Base-by-base conservation (phyloP, 495 filamentous ascomycete species). In the Elasticomyces elasticus region DNA sequence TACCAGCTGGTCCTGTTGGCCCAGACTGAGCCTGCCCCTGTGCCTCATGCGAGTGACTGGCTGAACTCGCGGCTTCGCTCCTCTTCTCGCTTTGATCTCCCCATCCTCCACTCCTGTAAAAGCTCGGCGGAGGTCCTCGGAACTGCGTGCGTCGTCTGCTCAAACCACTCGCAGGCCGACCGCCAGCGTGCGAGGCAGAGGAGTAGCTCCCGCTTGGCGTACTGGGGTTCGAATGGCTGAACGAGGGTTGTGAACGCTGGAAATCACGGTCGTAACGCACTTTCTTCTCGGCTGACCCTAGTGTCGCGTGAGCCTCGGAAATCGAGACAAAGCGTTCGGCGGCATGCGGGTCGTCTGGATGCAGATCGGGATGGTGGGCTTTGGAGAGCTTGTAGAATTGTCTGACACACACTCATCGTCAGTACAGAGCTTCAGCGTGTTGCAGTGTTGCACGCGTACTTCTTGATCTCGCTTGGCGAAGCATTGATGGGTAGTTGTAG, bases 321-420 rank as follows among this genome's bases (percentile, higher is more conserved):
- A 98, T 86, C 55, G 77, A 72, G 70, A 90, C 79, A 78, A 98
- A 98, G 66, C 84, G 86, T 30, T 74, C 64, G 20, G 82, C 72
- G 53, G 92, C 86, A 56, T 74, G 66, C 0, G 86, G 83, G 71
- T 94, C 83, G 55, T 71, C 45, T 53, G 76, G 86, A 76, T 97
- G 92, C 69, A 78, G 83, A 79, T 98, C 92, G 13, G 92, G 92
- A 74, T 98, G 92, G 79, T 95, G 85, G 47, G 72, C 69, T 71
- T 95, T 92, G 69, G 89, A 95, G 66, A 98, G 85, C 60, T 74
- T 63, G 78, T 94, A 96, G 79, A 94, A 98, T 75, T 89, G 82
- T 61, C 84, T 86, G 35, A n/a, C 35, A 17, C 5, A 17, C 19
- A 51, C 47, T 37, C 25, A 45, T 0, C 24, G 12, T n/a, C 23